phyloP scores from a whole-genome alignment of 495 filamentous ascomycete genomes.

The Hypoxylon lenormandii region DNA sequence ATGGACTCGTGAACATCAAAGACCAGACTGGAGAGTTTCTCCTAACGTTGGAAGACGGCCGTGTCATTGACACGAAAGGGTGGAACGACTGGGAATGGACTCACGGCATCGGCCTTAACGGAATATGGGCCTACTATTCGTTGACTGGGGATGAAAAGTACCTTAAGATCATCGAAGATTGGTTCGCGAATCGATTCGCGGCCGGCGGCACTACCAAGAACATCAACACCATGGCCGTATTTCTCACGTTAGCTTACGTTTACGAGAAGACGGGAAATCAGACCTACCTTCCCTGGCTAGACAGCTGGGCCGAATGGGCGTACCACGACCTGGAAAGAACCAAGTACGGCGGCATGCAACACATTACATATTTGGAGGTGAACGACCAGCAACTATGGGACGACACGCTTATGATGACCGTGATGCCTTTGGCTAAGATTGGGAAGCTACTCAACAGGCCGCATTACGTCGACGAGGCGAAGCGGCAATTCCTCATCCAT shows the following conservation, averaged over 20 bases:
- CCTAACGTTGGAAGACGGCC: conserved; percentile 72
- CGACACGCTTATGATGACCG: conserved; percentile 85
- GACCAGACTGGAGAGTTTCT: conserved; percentile 77
- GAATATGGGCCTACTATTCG: conserved; percentile 80
- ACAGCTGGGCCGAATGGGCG: conserved; percentile 80
- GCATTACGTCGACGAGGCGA: conserved; percentile 77
- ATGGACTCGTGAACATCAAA: conserved; percentile 76
- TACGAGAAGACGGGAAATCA: conserved; percentile 74
- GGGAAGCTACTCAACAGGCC: conserved; percentile 72
- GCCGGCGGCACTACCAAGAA: conserved; percentile 80
- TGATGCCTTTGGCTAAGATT: conserved; percentile 79
- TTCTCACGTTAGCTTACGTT: conserved; percentile 76
- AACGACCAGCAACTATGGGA: conserved; percentile 81
- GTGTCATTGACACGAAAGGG: conserved; percentile 81
- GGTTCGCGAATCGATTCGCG: conserved; percentile 73
- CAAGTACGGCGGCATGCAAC: conserved; percentile 77
- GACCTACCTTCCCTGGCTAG: conserved; percentile 75
- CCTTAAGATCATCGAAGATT: conserved; percentile 71
- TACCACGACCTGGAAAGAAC: conserved; percentile 78
- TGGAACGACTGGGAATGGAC: conserved; percentile 87
- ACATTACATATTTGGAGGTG: conserved; percentile 72
- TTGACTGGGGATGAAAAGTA: conserved; percentile 66
- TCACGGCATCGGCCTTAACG: conserved; percentile 79
- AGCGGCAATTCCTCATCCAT: conserved; percentile 76
- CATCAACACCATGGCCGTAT: conserved; percentile 82